phyloP scores from a whole-genome alignment of 1,139 yeast species.

The Eremothecium sinecaudum region DNA sequence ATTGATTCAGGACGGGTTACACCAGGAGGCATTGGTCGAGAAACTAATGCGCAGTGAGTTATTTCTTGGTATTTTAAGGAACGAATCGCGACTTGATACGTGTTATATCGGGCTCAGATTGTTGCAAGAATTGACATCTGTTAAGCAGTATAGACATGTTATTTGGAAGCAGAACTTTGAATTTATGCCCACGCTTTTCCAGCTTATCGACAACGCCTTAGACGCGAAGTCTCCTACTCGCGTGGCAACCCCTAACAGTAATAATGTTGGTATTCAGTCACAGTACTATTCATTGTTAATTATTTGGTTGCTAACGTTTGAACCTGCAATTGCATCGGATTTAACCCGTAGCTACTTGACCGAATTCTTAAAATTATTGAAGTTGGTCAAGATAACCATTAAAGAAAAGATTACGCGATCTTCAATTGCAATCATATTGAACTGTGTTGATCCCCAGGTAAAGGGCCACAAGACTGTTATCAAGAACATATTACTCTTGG shows the following conservation, averaged over 20 bases:
- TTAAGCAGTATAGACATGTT: conserved; percentile 47
- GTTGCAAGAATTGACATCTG: conserved; percentile 35
- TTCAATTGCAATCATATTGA: conserved; percentile 63
- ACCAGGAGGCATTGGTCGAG: conserved; percentile 16
- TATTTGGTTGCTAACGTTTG: conserved; percentile 81
- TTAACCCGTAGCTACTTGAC: conserved; percentile 38
- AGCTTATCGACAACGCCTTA: conserved; percentile 31
- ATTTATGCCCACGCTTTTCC: conserved; percentile 48
- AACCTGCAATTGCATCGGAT: conserved; percentile 42
- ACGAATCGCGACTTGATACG: conserved; percentile 25
- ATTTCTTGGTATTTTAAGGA: conserved; percentile 19
- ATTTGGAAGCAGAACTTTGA: conserved; percentile 48
- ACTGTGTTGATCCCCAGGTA: conserved; percentile 37
- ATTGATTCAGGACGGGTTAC: conserved; percentile 26
- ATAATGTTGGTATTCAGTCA: conserved; percentile 56
- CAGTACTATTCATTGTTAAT: conserved; percentile 71
- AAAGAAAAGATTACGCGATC: conserved; percentile 87
- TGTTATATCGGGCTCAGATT: conserved; percentile 27
- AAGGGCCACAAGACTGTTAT: conserved; percentile 33
- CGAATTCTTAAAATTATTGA: conserved; percentile 46
- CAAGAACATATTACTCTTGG: conserved; percentile 63
- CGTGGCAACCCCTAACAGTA: conserved; percentile 38
- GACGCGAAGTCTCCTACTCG: conserved; percentile 19
- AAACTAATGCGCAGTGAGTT: conserved; percentile 18
- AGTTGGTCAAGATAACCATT: conserved; percentile 66